Evolutionary conservation across 176 grass and related monocot genomes (phyloP).

Genomic region (Urochloa ruziziensis): DNA sequence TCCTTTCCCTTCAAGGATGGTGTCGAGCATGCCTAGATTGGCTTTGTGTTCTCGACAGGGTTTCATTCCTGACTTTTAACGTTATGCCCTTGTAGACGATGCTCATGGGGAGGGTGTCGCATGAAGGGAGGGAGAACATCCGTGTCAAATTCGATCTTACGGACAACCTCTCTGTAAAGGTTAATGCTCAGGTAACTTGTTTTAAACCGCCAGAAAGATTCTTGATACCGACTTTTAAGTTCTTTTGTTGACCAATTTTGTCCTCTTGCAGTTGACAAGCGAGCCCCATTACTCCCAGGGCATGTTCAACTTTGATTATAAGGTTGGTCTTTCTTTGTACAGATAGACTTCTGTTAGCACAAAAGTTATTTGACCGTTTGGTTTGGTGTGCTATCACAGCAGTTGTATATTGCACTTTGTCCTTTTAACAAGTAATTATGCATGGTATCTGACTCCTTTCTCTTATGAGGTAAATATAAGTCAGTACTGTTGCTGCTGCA

Average conservation of each 20-base stretch:
- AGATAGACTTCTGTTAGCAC: slow-evolving; percentile 8
- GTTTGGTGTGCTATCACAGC: neutral
- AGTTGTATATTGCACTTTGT: neutral
- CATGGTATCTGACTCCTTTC: neutral
- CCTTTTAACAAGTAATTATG: neutral
- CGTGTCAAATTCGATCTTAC: slow-evolving; percentile 58
- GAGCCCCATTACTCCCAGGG: slow-evolving; percentile 70
- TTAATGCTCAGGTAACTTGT: slow-evolving; percentile 66
- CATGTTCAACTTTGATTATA: slow-evolving; percentile 62
- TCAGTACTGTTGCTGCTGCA: neutral
- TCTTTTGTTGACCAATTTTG: slow-evolving; percentile 15
- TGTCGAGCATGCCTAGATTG: neutral
- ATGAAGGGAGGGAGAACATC: slow-evolving; percentile 52
- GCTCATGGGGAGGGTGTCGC: slow-evolving; percentile 57
- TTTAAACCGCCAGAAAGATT: neutral
- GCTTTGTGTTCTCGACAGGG: neutral
- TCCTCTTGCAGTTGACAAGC: slow-evolving; percentile 65
- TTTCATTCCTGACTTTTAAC: neutral
- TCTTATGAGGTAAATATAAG: neutral
- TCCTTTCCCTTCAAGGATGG: neutral
- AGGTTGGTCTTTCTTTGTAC: slow-evolving; percentile 43
- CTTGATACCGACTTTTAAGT: neutral
- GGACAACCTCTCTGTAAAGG: slow-evolving; percentile 46
- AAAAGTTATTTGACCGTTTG: neutral
- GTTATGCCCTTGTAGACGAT: slow-evolving; percentile 46